Percentiles rank a stretch among this genome's conserved stretches.
These are phyloP conservation scores for Lipomyces starkeyi DNA, from an alignment of 805 yeast species.

Conservation along the genomic window DNA sequence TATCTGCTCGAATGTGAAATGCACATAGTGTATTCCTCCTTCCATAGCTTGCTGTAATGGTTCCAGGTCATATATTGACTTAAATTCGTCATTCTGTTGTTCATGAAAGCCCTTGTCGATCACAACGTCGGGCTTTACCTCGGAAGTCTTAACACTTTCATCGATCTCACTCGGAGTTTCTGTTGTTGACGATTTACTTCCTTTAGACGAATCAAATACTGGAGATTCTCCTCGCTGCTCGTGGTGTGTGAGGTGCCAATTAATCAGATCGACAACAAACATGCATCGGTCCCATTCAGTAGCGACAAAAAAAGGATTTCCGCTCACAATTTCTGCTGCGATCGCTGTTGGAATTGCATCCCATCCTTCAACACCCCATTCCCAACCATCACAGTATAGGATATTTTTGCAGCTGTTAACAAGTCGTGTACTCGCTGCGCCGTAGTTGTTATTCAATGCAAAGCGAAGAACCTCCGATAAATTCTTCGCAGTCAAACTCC, in stretches of 20 bases:
- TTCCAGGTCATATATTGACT: conserved; percentile 12
- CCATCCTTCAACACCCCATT: conserved; percentile 55
- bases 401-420: conserved; percentile 56
- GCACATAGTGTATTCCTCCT: conserved; percentile 54
- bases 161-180: background rate
- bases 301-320: conserved; percentile 60
- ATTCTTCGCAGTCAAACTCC: conserved; percentile 48
- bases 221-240: background rate
- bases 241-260: conserved; percentile 16
- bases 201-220: background rate
- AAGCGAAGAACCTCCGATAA: conserved; percentile 50
- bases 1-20: conserved; percentile 56
- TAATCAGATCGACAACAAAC: conserved; percentile 45
- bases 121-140: conserved; percentile 7
- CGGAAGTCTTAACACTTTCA: background rate
- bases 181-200: background rate
- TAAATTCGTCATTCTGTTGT: background rate
- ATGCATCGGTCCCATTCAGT: conserved; percentile 62
- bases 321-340: conserved; percentile 54
- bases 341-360: conserved; percentile 53
- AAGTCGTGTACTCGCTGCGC: conserved; percentile 54
- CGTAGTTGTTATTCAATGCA: conserved; percentile 54
- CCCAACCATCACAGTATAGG: conserved; percentile 58
- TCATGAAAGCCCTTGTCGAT: background rate
- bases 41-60: conserved; percentile 49